Base-by-base conservation (phyloP, 192 early-diverging fungal species). In the Coemansia umbellata region DNA sequence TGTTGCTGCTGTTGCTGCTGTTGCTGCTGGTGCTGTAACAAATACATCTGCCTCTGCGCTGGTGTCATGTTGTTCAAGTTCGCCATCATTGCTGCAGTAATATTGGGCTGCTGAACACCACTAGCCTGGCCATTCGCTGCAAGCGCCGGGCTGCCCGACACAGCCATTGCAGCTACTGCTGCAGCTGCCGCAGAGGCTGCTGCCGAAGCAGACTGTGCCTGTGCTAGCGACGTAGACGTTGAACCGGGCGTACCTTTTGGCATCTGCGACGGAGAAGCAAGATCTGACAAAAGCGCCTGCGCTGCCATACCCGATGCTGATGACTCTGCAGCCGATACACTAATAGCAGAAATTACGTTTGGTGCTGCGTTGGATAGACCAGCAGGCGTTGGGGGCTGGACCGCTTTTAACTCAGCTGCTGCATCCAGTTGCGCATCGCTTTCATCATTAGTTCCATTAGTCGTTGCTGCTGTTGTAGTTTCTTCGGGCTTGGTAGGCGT, bases 11-110 rank as follows among this genome's bases (percentile, higher is more conserved):
- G 35, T 21, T 47, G 45, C 26, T 39, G 54, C 35, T 57, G 59
- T 22, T 59, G 50, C 43, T 53, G 55, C 27, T 69, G 67, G 15
- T 54, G 60, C 14, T 54, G 48, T 1, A 43, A 1, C 9, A 60
- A 4, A 0, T 63, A 23, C 24, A 39, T 24, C 24, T 66, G 70
- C 5, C 63, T 58, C 63, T 74, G 70, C 14, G 41, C 63, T 8
- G 56, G 62, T 10, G 58, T 48, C 53, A 66, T 33, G 17, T 49
- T 28, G 24, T 52, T 50, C 28, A 51, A 9, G 8, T 18, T 55
- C 15, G 65, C 53, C 49, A 65, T 49, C 53, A 61, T 61, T 22
- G 61, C 53, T 10, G 69, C 42, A 4, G 60, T 18, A 0, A 43
- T 21, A n/a, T n/a, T n/a, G n/a, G n/a, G n/a, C n/a, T n/a, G n/a